Evolutionary conservation across 257 asterid species (phyloP).

Genomic region (Ligustrum vulgare): DNA sequence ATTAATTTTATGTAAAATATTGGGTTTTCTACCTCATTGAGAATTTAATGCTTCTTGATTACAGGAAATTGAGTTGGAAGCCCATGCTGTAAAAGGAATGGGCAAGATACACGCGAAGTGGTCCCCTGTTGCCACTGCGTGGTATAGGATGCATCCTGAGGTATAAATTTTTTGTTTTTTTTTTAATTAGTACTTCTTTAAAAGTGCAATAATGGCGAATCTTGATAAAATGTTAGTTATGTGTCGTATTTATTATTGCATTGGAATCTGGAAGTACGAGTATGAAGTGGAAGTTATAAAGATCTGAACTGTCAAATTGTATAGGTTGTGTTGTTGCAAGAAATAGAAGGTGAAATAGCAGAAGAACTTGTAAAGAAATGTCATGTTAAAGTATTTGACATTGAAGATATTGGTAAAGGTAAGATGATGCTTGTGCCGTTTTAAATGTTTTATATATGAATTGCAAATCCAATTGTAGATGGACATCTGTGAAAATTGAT

Average conservation of each 20-base stretch:
- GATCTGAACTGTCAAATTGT: conserved; percentile 1
- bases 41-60: conserved; percentile 17
- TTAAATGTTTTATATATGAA: neutral
- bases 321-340: conserved; percentile 74
- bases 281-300: conserved; percentile 9
- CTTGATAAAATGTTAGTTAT: neutral
- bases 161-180: conserved; percentile 31
- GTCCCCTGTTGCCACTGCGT: conserved; percentile 98
- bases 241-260: neutral
- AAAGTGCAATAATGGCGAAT: neutral
- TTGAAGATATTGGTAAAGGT: conserved; percentile 85
- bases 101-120: conserved; percentile 98
- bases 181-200: neutral
- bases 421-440: conserved; percentile 13
- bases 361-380: conserved; percentile 82
- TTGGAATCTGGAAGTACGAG: neutral
- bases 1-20: neutral
- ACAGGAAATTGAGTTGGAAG: conserved; percentile 97
- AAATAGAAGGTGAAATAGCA: conserved; percentile 69
- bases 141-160: conserved; percentile 99
- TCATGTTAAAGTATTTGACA: conserved; percentile 85
- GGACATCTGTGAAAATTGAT: neutral
- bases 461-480: conserved; percentile 15
- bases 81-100: conserved; percentile 92
- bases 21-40: conserved; percentile 6